phyloP scores from a whole-genome alignment of 164 flowering plant species.

The Stephania yunnanensis region DNA sequence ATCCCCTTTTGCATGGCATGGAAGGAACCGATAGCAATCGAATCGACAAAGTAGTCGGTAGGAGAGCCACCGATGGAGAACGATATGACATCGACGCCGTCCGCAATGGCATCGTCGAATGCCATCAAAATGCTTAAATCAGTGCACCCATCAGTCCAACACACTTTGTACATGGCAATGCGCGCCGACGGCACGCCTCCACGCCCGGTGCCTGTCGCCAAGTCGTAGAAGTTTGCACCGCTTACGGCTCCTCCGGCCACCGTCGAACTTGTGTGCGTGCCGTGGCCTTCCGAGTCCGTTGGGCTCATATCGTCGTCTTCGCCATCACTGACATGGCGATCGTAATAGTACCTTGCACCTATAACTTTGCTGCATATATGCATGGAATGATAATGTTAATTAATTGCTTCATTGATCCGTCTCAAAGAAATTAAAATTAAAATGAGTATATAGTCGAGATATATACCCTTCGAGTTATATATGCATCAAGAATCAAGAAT shows the following conservation, averaged over 20 bases:
- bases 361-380: not conserved
- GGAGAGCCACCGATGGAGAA: conserved; percentile 65
- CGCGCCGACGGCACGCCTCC: conserved; percentile 97
- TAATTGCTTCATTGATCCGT: no score
- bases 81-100: conserved; percentile 87
- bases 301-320: no score
- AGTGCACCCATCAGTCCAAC: conserved; percentile 84
- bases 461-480: no score
- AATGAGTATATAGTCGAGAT: no score
- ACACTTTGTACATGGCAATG: conserved; percentile 84
- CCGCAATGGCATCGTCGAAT: conserved; percentile 76
- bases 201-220: conserved; percentile 79
- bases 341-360: not conserved
- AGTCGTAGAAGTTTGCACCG: conserved; percentile 71
- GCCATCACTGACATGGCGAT: no score
- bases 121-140: conserved; percentile 90
- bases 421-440: no score
- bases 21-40: conserved; percentile 24
- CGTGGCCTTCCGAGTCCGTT: conserved; percentile 89
- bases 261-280: conserved; percentile 91
- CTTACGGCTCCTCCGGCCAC: conserved; percentile 90
- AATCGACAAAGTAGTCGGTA: no score
- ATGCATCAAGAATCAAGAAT: no score
- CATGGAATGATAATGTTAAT: not conserved
- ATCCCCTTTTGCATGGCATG: conserved; percentile 64